Evolutionary conservation across 176 grass and related monocot species (phyloP).

Genomic region (Pontederia crassipes): DNA sequence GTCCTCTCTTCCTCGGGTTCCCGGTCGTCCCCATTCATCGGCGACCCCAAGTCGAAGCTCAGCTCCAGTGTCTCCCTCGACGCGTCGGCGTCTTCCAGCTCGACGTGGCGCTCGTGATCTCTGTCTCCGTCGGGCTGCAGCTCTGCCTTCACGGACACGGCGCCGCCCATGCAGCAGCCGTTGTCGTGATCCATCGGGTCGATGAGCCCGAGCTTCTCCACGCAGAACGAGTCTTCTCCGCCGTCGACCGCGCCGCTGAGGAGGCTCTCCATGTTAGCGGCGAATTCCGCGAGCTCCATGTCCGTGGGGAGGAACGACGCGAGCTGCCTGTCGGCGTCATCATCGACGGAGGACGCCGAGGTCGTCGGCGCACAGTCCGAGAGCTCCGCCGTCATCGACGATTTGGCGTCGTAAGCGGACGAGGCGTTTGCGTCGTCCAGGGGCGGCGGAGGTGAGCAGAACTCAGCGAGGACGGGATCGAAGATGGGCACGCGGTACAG

Average conservation of each 20-base stretch:
- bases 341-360: conserved; percentile 16
- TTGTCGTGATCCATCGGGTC: conserved; percentile 20
- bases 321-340: conserved; percentile 12
- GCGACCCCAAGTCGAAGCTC: conserved; percentile 32
- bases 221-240: conserved; percentile 43
- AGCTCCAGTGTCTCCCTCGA: conserved; percentile 53
- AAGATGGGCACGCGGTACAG: conserved; percentile 48
- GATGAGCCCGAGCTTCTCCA: conserved; percentile 48
- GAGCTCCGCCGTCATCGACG: neutral
- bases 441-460: conserved; percentile 36
- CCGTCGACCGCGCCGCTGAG: conserved; percentile 39
- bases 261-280: conserved; percentile 72
- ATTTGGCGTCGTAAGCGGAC: conserved; percentile 11
- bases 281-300: conserved; percentile 61
- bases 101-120: neutral
- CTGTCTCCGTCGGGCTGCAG: neutral
- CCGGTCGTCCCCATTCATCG: conserved; percentile 27
- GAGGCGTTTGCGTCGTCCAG: conserved; percentile 28
- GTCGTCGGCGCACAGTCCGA: conserved; percentile 19
- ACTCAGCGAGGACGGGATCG: conserved; percentile 42
- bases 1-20: conserved; percentile 4
- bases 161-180: neutral
- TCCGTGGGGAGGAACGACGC: conserved; percentile 47
- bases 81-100: conserved; percentile 20
- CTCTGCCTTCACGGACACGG: neutral